Percentiles rank a stretch among this genome's conserved stretches.
These are phyloP conservation scores for Diaporthe sp. DNA, from an alignment of 2,329 filamentous ascomycete species.

Conservation along the genomic window DNA sequence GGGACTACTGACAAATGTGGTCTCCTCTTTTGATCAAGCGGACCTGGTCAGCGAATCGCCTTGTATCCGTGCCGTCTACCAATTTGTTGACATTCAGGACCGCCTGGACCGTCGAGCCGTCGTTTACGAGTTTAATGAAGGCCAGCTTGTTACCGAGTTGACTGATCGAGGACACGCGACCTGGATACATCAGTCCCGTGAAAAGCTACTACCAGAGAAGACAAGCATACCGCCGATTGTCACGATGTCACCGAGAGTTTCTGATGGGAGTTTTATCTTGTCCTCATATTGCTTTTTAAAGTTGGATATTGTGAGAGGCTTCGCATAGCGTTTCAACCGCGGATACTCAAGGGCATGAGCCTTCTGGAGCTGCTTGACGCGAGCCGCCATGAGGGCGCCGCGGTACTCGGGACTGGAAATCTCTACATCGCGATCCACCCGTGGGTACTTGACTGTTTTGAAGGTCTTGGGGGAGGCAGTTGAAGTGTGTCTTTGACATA, in stretches of 20 bases:
- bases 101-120: conserved; percentile 79
- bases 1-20: conserved; percentile 79
- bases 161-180: conserved; percentile 81
- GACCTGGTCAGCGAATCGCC: conserved; percentile 70
- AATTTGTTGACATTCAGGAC: conserved; percentile 76
- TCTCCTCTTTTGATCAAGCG: conserved; percentile 83
- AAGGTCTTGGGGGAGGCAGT: conserved; percentile 21
- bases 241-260: conserved; percentile 26
- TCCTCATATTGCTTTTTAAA: conserved; percentile 52
- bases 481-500: conserved; percentile 30
- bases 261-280: conserved; percentile 45
- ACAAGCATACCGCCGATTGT: conserved; percentile 29
- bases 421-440: conserved; percentile 23
- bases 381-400: conserved; percentile 44
- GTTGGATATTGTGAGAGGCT: conserved; percentile 52
- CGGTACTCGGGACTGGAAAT: conserved; percentile 33
- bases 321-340: conserved; percentile 53
- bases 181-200: conserved; percentile 54
- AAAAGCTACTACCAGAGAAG: conserved; percentile 42
- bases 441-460: background rate
- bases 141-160: conserved; percentile 81
- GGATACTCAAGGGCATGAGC: conserved; percentile 68
- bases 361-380: conserved; percentile 66
- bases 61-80: conserved; percentile 49
- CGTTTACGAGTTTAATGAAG: conserved; percentile 85